Conservation (phyloP, 768 basidiomycete genomes). For the Lactarius sanguifluus region DNA sequence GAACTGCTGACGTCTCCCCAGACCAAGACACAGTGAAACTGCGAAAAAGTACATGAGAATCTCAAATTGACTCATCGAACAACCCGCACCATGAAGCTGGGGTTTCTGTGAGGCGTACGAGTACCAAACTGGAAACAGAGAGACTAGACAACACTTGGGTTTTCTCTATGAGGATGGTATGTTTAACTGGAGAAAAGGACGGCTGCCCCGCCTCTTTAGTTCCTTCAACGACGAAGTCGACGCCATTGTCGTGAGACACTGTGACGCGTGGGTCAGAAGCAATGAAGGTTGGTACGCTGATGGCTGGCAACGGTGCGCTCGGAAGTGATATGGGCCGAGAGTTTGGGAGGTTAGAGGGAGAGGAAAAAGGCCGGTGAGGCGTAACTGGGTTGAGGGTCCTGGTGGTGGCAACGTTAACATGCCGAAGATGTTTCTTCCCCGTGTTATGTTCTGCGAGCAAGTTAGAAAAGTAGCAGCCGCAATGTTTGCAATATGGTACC, state of each 20-base stretch:
- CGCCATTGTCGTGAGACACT: slow-evolving; percentile 12
- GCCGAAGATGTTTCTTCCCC: slow-evolving; percentile 7
- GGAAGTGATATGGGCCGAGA: not conserved
- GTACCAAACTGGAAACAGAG: not conserved
- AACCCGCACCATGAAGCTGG: slow-evolving; percentile 1
- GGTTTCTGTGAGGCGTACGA: too few species aligned
- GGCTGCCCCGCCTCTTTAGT: not conserved
- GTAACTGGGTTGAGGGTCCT: not conserved
- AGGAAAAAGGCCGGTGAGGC: not conserved
- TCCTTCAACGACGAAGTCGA: slow-evolving; percentile 11
- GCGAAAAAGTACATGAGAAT: not conserved
- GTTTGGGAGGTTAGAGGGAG: not conserved
- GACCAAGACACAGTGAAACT: slow-evolving; percentile 10
- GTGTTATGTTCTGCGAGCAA: slow-evolving; percentile 1
- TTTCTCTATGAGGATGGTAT: not conserved
- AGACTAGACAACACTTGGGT: not conserved
- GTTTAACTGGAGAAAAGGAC: not conserved
- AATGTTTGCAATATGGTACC: slow-evolving; percentile 22
- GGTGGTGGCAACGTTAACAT: not conserved
- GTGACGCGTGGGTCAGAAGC: not conserved
- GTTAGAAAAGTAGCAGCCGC: slow-evolving; percentile 18
- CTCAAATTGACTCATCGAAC: not conserved
- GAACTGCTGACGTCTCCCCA: not conserved
- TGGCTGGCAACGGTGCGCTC: too few species aligned
- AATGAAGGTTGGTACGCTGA: too few species aligned